Evolutionary conservation across 2,329 filamentous ascomycete genomes (phyloP).

Genomic region (Clonostachys byssicola): DNA sequence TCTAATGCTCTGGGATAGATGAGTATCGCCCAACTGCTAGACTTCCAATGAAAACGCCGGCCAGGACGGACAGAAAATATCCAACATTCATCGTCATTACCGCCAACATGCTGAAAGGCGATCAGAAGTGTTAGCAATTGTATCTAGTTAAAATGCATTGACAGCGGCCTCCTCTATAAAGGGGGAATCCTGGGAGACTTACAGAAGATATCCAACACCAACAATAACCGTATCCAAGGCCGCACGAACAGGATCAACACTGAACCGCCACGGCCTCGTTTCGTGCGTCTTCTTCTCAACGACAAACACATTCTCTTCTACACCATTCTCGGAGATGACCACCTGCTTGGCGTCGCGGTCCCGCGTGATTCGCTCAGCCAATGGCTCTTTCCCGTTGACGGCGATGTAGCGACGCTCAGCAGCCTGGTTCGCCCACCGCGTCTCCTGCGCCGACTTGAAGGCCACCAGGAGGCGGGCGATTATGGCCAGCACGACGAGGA

Average conservation of each 20-base stretch:
- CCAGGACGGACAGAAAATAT: constrained; percentile 68
- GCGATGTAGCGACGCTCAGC: constrained; percentile 73
- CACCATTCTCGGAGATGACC: constrained; percentile 68
- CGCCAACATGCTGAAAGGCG: constrained; percentile 64
- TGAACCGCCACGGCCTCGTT: constrained; percentile 73
- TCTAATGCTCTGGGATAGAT: background rate
- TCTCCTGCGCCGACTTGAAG: constrained; percentile 58
- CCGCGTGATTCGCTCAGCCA: constrained; percentile 54
- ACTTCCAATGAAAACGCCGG: constrained; percentile 72
- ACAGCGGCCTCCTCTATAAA: too few species aligned
- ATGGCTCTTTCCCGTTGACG: constrained; percentile 58
- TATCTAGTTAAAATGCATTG: background rate
- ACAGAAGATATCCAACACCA: constrained; percentile 74
- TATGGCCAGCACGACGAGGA: constrained; percentile 73
- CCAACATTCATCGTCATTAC: constrained; percentile 78
- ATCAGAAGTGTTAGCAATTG: background rate
- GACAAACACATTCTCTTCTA: constrained; percentile 77
- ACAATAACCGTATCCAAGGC: constrained; percentile 39
- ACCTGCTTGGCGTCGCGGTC: constrained; percentile 61
- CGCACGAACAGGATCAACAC: constrained; percentile 64
- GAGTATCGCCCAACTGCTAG: constrained; percentile 52
- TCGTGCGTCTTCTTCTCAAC: constrained; percentile 53
- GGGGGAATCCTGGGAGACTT: constrained; percentile 33
- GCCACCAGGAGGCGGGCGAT: constrained; percentile 70
- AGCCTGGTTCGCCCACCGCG: constrained; percentile 66